A percentile compares a stretch with the other conserved stretches of the same genome.
phyloP scores from a whole-genome alignment of 768 basidiomycete species.

The Leucosporidium yakuticum region DNA sequence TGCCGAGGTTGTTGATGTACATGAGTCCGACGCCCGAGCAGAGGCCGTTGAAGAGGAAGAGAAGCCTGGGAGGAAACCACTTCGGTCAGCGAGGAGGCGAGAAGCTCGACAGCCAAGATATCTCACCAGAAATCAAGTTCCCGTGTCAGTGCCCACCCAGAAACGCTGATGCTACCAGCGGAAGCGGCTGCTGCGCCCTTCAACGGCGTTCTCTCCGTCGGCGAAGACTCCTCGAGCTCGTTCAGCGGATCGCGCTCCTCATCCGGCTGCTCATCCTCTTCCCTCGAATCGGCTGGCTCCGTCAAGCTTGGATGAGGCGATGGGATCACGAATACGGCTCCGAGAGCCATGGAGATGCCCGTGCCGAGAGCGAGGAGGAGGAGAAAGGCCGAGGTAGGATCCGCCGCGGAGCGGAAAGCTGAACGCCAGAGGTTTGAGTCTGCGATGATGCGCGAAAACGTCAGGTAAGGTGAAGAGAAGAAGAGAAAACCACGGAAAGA shows the following conservation, averaged over 20 bases:
- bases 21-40: slow-evolving; percentile 25
- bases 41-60: slow-evolving; percentile 8
- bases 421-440: slow-evolving; percentile 22
- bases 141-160: too few species aligned
- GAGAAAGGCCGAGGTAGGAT: slow-evolving; percentile 25
- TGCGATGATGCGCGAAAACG: not conserved
- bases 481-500: not conserved
- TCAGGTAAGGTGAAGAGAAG: not conserved
- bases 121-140: too few species aligned
- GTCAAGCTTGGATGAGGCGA: not conserved
- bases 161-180: not conserved
- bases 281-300: not conserved
- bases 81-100: slow-evolving; percentile 11
- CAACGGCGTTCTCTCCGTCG: too few species aligned
- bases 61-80: slow-evolving; percentile 8
- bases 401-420: slow-evolving; percentile 10
- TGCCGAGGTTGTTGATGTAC: slow-evolving; percentile 35
- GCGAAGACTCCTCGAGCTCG: not conserved
- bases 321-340: slow-evolving; percentile 13
- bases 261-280: not conserved
- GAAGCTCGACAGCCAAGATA: slow-evolving; percentile 7
- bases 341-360: slow-evolving; percentile 17
- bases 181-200: not conserved
- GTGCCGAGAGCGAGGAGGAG: slow-evolving; percentile 23
- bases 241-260: slow-evolving; percentile 8